Percentiles rank a stretch among this genome's conserved stretches.
Conservation (phyloP, 2,329 filamentous ascomycete species). For the Chaetomium globosum region DNA sequence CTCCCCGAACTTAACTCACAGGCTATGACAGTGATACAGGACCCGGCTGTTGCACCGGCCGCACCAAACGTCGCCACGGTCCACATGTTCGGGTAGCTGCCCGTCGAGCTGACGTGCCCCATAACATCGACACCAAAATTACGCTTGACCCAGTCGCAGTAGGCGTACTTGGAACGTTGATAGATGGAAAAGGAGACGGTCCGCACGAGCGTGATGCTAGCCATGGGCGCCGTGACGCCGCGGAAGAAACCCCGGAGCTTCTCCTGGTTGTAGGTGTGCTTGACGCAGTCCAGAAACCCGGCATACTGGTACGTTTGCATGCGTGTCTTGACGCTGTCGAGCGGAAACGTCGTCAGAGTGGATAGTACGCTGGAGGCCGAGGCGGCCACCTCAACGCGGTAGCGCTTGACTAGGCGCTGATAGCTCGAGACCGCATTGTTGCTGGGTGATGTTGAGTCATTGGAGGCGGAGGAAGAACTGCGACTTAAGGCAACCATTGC, state of each 20-base stretch:
- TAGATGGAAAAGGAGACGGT: constrained; percentile 58
- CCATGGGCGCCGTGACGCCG: constrained; percentile 78
- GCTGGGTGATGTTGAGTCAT: constrained; percentile 25
- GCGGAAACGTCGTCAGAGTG: constrained; percentile 78
- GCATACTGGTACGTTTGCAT: constrained; percentile 85
- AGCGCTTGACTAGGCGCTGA: constrained; percentile 67
- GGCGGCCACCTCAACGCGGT: constrained; percentile 79
- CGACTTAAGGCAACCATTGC: constrained; percentile 32
- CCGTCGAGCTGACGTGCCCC: constrained; percentile 68
- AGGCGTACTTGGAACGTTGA: constrained; percentile 72
- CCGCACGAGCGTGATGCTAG: constrained; percentile 49
- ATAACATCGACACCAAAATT: constrained; percentile 72
- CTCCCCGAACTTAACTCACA: constrained; percentile 54
- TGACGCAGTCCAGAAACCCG: constrained; percentile 73
- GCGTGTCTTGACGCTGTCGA: constrained; percentile 86
- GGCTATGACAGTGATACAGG: constrained; percentile 76
- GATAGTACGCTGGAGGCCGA: constrained; percentile 76
- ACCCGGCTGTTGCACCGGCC: constrained; percentile 77
- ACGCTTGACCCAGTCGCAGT: constrained; percentile 69
- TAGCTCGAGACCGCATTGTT: constrained; percentile 39
- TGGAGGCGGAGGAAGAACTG: constrained; percentile 25
- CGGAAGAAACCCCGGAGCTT: constrained; percentile 77
- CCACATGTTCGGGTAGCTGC: constrained; percentile 71
- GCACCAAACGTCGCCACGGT: constrained; percentile 76
- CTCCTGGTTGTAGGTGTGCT: constrained; percentile 74